Base-by-base conservation (phyloP, 441 rosid genomes). In the Aleurites moluccanus region DNA sequence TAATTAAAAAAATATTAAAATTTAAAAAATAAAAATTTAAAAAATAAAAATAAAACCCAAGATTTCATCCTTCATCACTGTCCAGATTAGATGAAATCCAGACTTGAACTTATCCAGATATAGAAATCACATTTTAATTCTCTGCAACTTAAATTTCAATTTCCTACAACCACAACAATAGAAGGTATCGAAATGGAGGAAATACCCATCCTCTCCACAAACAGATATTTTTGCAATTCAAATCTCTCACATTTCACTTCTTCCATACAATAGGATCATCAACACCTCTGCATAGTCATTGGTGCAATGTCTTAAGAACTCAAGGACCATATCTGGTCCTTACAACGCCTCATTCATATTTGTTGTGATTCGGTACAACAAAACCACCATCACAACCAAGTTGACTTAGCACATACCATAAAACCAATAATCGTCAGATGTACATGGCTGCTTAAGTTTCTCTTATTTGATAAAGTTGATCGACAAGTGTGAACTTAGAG, bases 271-370 rank as follows among this genome's bases (percentile, higher is more conserved):
- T 91, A 90, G n/a, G 89, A 87, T 64, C 88, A 84, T 82, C 89
- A 84, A 67, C 88, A 83, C 77, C 80, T 90, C 72, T 93, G 99
- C 73, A 80, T 88, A 33, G 83, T 86, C 49, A 70, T 95, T 6
- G 93, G 92, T 79, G 83, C 89, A 77, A 87, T 95, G 81, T 80
- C 95, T 23, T 95, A 91, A 77, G 90, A 85, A 67, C 87, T 93
- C 64, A 88, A 83, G 69, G 98, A 91, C 72, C 88, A 85, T 60
- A 87, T n/a, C n/a, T n/a, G n/a, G n/a, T n/a, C n/a, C n/a, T n/a
- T n/a, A n/a, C n/a, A n/a, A n/a, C n/a, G n/a, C n/a, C n/a, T n/a
- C n/a, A n/a, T n/a, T n/a, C n/a, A n/a, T n/a, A n/a, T n/a, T n/a
- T n/a, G n/a, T n/a, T n/a, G n/a, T n/a, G n/a, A n/a, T n/a, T n/a